A percentile compares a stretch with the other conserved stretches of the same genome.
Evolutionary conservation across 2,329 filamentous ascomycete species (phyloP).

Genomic region (Xylariaceae sp.): DNA sequence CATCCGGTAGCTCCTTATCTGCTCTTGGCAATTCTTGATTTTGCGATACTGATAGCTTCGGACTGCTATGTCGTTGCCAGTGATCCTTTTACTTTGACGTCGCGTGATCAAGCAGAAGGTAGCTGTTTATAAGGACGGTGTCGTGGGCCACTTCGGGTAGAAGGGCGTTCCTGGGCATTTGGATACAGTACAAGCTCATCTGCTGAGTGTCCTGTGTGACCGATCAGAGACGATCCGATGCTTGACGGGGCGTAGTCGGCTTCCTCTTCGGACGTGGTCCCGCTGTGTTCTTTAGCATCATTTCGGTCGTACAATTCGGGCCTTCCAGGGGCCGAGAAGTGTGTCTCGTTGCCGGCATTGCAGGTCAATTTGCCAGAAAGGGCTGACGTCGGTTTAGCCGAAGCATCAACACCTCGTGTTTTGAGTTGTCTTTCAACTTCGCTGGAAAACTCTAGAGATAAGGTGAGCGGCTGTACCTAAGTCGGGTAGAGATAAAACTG

Average conservation of each 20-base stretch:
- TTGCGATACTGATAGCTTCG: background rate
- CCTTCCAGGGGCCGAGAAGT: background rate
- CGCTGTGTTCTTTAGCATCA: background rate
- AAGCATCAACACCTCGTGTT: too few species aligned
- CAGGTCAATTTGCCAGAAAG: too few species aligned
- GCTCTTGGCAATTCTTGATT: too few species aligned
- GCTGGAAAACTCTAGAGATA: constrained; percentile 20
- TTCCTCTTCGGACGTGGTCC: background rate
- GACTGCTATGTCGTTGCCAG: background rate
- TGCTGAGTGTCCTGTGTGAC: constrained; percentile 28
- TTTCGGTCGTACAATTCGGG: constrained; percentile 3
- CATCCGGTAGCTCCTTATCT: too few species aligned
- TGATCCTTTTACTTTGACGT: background rate
- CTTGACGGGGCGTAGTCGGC: constrained; percentile 7
- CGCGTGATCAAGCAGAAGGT: background rate
- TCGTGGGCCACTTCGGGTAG: constrained; percentile 9
- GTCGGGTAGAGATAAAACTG: background rate
- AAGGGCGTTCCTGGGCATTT: background rate
- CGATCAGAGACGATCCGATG: constrained; percentile 22
- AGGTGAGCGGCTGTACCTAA: background rate
- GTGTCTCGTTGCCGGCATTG: background rate
- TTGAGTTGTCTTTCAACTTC: constrained; percentile 13
- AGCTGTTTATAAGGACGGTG: constrained; percentile 11
- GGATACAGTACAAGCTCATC: constrained; percentile 15
- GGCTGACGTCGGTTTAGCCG: too few species aligned